Evolutionary conservation across 805 yeast genomes (phyloP), one percentile per base, ranked within the genome.

Genomic region (Sugiyamaella americana): DNA sequence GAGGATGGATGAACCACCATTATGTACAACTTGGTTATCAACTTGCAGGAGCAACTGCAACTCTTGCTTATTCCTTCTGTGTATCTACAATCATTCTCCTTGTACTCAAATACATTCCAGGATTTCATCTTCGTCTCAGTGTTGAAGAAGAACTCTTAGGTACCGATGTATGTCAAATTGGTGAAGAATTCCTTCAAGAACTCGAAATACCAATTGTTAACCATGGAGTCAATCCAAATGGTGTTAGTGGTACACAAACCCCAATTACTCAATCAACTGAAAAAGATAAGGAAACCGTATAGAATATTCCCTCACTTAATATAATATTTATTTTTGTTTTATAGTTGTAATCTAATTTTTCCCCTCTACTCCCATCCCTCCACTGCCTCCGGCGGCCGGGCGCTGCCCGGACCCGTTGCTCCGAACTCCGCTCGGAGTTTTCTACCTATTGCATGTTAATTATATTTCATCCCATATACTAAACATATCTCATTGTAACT

Each of bases 1-100:
- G 96, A 60, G 97, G 98, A 51, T 91, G 98, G 97, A 69, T 91
- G 59, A 87, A 87, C 75, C 89, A 87, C 62, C 81, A 89, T 74
- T 91, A 75, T 68, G 77, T 70, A 47, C 98, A 91, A 72, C 80
- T 91, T 51, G 96, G 97, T 52, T 87, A 82, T 72, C 97, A 91
- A 73, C 73, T 91, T 58, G 97, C 97, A 36, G 96, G 87, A 42
- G 73, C 82, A 55, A 70, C 75, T 51, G 74, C 95, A 18, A 79
- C 82, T 51, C 79, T 80, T 50, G 77, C 77, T 26, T 91, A 95
- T 95, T 74, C 95, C 3, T 85, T 86, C 61, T 74, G 67, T 13
- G 78, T 88, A 46, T 87, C 97, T 26, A 74, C 84, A 2, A 71
- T 85, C 49, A 72, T 91, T 44, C 71, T 89, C 54, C 65, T 82